phyloP scores from a whole-genome alignment of 495 filamentous ascomycete genomes.

The Penicillium tannophilum region DNA sequence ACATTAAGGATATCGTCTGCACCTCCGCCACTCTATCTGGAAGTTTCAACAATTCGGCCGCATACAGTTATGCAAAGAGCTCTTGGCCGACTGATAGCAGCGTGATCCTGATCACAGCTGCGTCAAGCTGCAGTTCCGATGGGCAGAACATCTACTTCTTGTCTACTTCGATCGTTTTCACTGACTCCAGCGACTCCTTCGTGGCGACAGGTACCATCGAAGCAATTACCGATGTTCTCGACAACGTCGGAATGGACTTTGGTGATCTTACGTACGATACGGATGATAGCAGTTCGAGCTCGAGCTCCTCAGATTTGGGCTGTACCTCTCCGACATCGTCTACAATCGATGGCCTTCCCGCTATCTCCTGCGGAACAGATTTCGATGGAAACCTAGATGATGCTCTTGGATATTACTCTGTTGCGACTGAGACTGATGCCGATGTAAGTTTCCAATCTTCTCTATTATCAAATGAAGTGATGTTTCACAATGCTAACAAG shows the following conservation, averaged over 20 bases:
- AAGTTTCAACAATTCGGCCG: neutral
- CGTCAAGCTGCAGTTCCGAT: neutral
- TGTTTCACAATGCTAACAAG: neutral
- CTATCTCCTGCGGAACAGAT: neutral
- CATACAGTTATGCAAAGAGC: neutral
- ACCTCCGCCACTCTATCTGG: neutral
- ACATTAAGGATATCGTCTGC: neutral
- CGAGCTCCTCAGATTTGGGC: neutral
- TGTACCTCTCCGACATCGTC: neutral
- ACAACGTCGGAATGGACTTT: neutral
- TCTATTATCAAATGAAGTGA: neutral
- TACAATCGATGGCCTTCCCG: neutral
- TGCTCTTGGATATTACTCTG: neutral
- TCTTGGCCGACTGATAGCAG: neutral
- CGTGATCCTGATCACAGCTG: neutral
- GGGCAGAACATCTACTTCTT: neutral
- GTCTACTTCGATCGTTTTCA: neutral
- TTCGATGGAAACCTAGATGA: neutral
- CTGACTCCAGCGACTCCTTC: neutral
- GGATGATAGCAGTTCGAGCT: neutral
- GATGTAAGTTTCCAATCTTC: neutral
- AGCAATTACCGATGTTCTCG: neutral
- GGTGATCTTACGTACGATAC: neutral
- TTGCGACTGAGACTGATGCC: neutral
- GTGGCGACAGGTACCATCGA: neutral